phyloP scores from a whole-genome alignment of 768 basidiomycete species.

The Hortiboletus flavorubellus region DNA sequence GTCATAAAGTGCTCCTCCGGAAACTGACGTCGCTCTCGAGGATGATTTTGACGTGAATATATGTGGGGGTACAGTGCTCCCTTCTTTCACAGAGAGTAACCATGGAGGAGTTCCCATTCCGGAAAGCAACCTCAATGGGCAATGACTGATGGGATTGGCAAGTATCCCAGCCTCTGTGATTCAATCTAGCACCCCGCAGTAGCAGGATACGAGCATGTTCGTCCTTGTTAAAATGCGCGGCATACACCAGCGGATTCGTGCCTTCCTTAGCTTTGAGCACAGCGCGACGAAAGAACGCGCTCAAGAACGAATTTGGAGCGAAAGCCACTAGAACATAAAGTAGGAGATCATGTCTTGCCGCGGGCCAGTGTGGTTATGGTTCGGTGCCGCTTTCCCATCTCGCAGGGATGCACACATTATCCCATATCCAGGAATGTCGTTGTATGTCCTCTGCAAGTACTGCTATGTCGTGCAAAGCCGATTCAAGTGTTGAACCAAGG shows the following conservation, averaged over 20 bases:
- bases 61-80: neutral
- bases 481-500: neutral
- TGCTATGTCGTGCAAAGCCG: neutral
- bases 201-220: neutral
- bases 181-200: neutral
- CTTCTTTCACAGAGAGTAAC: neutral
- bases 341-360: neutral
- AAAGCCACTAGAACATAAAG: constrained; percentile 1
- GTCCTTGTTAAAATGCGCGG: neutral
- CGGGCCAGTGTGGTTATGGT: neutral
- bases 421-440: neutral
- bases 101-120: neutral
- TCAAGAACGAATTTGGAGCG: neutral
- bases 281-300: neutral
- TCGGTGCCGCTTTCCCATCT: neutral
- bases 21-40: neutral
- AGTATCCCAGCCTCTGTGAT: neutral
- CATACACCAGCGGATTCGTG: constrained; percentile 3
- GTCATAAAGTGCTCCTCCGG: no score
- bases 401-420: neutral
- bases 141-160: neutral
- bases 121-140: neutral
- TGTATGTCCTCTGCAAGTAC: neutral
- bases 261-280: neutral
- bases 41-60: constrained; percentile 1